phyloP scores from a whole-genome alignment of 176 grass and related monocot genomes.

The Typha latifolia region DNA sequence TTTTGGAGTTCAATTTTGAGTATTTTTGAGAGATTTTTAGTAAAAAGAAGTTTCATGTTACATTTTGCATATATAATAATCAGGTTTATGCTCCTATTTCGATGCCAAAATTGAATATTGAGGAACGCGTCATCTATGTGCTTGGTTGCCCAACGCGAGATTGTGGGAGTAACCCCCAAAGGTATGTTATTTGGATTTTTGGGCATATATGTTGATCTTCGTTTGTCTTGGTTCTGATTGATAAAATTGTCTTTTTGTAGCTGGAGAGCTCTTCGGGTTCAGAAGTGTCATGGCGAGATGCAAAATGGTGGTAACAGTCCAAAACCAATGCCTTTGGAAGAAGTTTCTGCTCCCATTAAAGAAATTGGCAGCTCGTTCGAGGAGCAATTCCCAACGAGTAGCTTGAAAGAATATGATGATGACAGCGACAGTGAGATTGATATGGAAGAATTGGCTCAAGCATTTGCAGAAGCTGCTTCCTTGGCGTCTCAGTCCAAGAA shows the following conservation, averaged over 20 bases:
- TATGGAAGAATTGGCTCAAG: conserved; percentile 61
- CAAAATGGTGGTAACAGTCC: conserved; percentile 13
- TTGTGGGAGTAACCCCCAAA: conserved; percentile 45
- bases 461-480: conserved; percentile 55
- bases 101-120: conserved; percentile 31
- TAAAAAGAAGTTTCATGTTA: neutral
- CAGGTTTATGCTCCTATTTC: conserved; percentile 70
- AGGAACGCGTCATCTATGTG: conserved; percentile 62
- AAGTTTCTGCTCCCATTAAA: conserved; percentile 18
- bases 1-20: neutral
- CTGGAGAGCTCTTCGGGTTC: conserved; percentile 71
- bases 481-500: conserved; percentile 70
- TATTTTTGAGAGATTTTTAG: neutral
- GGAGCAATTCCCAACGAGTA: conserved; percentile 11
- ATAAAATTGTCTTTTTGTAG: conserved; percentile 30
- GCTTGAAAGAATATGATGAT: conserved; percentile 19
- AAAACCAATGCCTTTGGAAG: conserved; percentile 10
- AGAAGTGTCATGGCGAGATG: conserved; percentile 30
- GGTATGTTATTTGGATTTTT: conserved; percentile 24
- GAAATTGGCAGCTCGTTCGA: conserved; percentile 11
- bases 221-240: neutral
- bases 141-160: conserved; percentile 41
- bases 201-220: neutral
- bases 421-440: conserved; percentile 49
- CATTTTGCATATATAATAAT: neutral